Evolutionary conservation across 108 stramenopile genomes (phyloP), one percentile per base, ranked within the genome.

Genomic region (Fragilaria radians): DNA sequence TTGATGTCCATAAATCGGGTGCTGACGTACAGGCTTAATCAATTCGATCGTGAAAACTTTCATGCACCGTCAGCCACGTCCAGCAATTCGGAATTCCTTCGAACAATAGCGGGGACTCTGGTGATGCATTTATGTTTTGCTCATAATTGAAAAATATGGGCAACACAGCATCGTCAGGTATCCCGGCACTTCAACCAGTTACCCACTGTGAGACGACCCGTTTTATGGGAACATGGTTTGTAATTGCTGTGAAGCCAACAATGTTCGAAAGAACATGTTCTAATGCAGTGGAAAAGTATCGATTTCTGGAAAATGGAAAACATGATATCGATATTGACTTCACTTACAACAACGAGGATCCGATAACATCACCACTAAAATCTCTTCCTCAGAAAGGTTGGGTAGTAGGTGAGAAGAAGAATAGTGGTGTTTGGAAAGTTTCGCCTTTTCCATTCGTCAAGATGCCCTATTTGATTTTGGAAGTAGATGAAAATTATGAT

Each of bases 221-320:
- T 4, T 68, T 84, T 62, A 80, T 84, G 79, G 83, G 83, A 46
- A 71, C 72, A 24, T 84, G 83, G 83, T 84, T 80, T 54, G 83
- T 84, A 0, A 74, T 80, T 55, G 83, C 52, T 1, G 76, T 77
- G 46, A 80, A 80, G 56, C 83, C 83, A 7, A 84, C 79, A 1
- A 54, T 67, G 48, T 66, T 78, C 1, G 83, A 84, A 65, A 84
- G 46, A 32, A 78, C 68, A 0, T 62, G 59, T 34, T 78, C 76
- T 23, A 84, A 84, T 48, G 76, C 83, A 21, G 72, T 84, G 14
- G 83, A 84, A 52, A 68, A 52, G 26, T 84, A 84, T 54, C 58
- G 77, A 18, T 56, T 67, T n/a, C 1, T 66, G 28, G 48, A 54
- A 1, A 60, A 63, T 25, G 52, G 28, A 2, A 53, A 42, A 18